phyloP scores from a whole-genome alignment of 768 basidiomycete species.

The Suillus placidus region DNA sequence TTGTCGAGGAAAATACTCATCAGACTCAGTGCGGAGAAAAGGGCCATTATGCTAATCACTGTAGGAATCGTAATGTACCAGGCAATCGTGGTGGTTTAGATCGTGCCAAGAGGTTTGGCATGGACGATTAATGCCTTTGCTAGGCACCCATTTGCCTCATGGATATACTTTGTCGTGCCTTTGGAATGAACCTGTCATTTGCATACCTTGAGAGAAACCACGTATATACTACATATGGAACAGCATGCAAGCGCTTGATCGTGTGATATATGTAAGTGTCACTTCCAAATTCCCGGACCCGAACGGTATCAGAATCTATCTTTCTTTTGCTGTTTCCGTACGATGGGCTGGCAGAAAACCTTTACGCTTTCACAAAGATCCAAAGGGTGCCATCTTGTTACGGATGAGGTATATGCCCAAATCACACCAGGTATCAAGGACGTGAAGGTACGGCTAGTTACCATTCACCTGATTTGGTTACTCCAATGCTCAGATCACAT shows the following conservation, averaged over 20 bases:
- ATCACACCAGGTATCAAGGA: conserved; percentile 70
- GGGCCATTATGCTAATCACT: conserved; percentile 95
- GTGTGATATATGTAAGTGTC: neutral
- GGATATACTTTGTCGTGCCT: neutral
- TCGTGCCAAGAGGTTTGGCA: conserved; percentile 38
- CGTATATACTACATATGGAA: too few relatives aligned
- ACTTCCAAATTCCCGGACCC: neutral
- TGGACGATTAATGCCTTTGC: conserved; percentile 27
- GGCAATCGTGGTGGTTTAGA: conserved; percentile 88
- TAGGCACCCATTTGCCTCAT: neutral
- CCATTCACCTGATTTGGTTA: neutral
- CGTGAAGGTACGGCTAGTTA: conserved; percentile 52
- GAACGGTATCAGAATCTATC: neutral
- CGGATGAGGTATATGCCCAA: conserved; percentile 67
- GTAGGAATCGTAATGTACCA: conserved; percentile 87
- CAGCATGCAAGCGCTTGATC: neutral
- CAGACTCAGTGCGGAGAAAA: conserved; percentile 76
- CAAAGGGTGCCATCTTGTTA: conserved; percentile 84
- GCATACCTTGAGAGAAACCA: neutral
- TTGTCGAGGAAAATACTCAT: conserved; percentile 13
- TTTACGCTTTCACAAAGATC: conserved; percentile 59
- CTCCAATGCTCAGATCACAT: conserved; percentile 3
- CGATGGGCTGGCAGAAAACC: conserved; percentile 90
- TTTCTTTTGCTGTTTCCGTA: neutral
- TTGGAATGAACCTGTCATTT: neutral